Percentiles rank a stretch among this genome's conserved stretches.
These are phyloP conservation scores for Fusarium pseudoanthophilum DNA, from an alignment of 2,329 filamentous ascomycete species.

Conservation along the genomic window DNA sequence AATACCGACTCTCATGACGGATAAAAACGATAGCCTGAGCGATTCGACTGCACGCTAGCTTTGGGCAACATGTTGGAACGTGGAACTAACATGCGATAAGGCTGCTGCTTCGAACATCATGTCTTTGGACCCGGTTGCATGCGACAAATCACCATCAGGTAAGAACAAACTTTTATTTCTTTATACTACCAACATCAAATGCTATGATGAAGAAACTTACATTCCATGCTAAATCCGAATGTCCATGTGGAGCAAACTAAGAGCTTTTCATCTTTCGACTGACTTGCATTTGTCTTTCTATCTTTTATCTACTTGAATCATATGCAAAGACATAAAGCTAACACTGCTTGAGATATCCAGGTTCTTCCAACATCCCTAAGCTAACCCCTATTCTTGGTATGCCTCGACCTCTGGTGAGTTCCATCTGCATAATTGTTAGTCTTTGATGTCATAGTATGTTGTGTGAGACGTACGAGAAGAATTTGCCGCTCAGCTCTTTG, in stretches of 20 bases:
- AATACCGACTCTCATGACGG: conserved; percentile 58
- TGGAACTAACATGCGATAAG: conserved; percentile 15
- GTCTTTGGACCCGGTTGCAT: background rate
- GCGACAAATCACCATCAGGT: conserved; percentile 27
- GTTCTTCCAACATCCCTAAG: background rate
- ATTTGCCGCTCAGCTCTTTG: conserved; percentile 78
- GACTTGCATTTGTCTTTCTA: conserved; percentile 58
- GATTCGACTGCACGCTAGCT: conserved; percentile 13
- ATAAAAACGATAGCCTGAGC: conserved; percentile 49
- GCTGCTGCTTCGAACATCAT: background rate
- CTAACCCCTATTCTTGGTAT: conserved; percentile 57
- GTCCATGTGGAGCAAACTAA: conserved; percentile 72
- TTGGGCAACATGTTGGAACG: conserved; percentile 5
- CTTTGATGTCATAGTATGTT: background rate
- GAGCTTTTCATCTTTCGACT: conserved; percentile 90
- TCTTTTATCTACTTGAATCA: conserved; percentile 27
- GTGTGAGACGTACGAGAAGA: conserved; percentile 68
- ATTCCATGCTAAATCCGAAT: conserved; percentile 84
- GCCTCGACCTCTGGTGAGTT: conserved; percentile 59
- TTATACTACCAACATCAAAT: conserved; percentile 32
- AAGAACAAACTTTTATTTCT: conserved; percentile 43
- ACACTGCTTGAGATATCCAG: conserved; percentile 39
- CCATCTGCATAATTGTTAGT: conserved; percentile 49
- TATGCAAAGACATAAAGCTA: conserved; percentile 33
- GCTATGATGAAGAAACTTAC: conserved; percentile 73